Evolutionary conservation across 768 basidiomycete species (phyloP), one percentile per base, ranked within the genome.

Genomic region (Russula brevipes): DNA sequence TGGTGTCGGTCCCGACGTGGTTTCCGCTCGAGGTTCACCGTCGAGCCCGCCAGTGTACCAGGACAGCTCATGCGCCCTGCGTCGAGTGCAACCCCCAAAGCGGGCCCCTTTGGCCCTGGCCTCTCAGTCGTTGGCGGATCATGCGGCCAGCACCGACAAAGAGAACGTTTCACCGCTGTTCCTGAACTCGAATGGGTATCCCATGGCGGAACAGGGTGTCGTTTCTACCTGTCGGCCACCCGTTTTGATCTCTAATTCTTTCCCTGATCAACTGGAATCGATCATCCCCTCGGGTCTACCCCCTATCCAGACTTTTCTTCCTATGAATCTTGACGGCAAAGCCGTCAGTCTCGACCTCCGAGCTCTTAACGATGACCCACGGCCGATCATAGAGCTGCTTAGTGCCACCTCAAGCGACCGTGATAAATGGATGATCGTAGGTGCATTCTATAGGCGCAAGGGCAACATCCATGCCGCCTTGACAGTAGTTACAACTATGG

Each of bases 361-460:
- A 3, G 64, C 71, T 17, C 74, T 83, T 17, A 75, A 77, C 60
- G 72, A 74, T n/a, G 74, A 83, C 68, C 79, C 81, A 7, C 64
- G 68, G 35, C 70, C 74, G 8, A 77, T 82, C 56, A 81, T 84
- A 41, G 71, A 75, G 45, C 70, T 84, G 10, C 73, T 86, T 5
- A 79, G 76, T 60, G 63, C 71, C 5, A 77, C 80, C 2, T 71
- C 72, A 5, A 78, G 78, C 50, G 82, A 82, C 64, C 76, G 79
- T 54, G 81, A 77, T 35, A 81, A 76, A 62, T 86, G 84, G 82
- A 80, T 85, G 77, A 73, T 79, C 12, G 80, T 82, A 17, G 83
- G 73, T 6, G 82, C 78, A 1, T 75, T 77, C 65, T 85, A 84
- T 72, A 80, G 84, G 53, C 74, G 81, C 30, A 75, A 67, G 31